Evolutionary conservation across 805 yeast species (phyloP).

Genomic region (Candida argentea): DNA sequence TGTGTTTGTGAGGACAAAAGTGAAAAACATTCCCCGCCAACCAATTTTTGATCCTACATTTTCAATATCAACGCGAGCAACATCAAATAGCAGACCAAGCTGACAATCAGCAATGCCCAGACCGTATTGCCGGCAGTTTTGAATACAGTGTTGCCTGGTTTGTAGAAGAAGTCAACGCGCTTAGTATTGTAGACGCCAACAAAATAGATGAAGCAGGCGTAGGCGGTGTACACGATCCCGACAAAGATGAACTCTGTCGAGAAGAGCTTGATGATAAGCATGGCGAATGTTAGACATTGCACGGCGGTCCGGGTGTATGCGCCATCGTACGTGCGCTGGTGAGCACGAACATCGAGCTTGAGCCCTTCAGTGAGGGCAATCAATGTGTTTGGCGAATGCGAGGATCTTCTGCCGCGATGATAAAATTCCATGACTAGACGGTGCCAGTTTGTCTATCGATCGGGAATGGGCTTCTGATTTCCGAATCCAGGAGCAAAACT

Average conservation of each 20-base stretch:
- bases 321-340: slow-evolving; percentile 78
- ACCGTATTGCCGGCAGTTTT: slow-evolving; percentile 57
- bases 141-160: slow-evolving; percentile 32
- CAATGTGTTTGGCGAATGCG: too few species aligned
- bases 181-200: slow-evolving; percentile 28
- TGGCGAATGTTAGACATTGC: slow-evolving; percentile 55
- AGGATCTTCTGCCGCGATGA: too few species aligned
- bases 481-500: too few species aligned
- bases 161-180: slow-evolving; percentile 27
- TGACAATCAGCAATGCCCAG: slow-evolving; percentile 38
- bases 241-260: slow-evolving; percentile 53
- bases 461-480: slow-evolving; percentile 3
- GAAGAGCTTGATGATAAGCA: slow-evolving; percentile 57
- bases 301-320: slow-evolving; percentile 70
- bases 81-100: slow-evolving; percentile 40
- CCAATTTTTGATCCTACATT: too few species aligned
- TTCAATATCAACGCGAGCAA: slow-evolving; percentile 41
- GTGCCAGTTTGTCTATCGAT: slow-evolving; percentile 15
- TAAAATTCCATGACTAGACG: slow-evolving; percentile 25
- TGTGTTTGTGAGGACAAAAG: too few species aligned
- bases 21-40: too few species aligned
- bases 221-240: slow-evolving; percentile 55
- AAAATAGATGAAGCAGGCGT: slow-evolving; percentile 37
- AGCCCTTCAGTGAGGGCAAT: slow-evolving; percentile 28
- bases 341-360: slow-evolving; percentile 50